A percentile compares a stretch with the other conserved stretches of the same genome.
Conservation (phyloP, 176 grass and related monocot genomes). For the Alloteropsis semialata region DNA sequence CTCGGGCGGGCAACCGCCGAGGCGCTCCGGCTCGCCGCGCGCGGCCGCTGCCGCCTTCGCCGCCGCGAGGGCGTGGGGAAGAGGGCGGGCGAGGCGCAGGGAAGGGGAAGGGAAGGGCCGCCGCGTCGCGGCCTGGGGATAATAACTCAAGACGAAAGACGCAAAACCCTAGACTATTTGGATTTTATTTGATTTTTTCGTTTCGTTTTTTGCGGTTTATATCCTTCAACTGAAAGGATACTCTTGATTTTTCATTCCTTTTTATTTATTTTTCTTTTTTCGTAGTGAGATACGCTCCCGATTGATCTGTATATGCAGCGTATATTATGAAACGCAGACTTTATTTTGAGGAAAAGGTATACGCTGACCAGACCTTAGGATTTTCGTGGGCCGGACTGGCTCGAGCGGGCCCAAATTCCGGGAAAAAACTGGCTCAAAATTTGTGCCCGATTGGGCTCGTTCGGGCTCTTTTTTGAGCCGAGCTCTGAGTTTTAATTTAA, state of each 20-base stretch:
- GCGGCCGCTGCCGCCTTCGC: neutral
- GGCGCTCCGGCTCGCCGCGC: neutral
- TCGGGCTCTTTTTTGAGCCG: no score
- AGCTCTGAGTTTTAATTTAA: no score
- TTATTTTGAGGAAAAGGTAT: no score
- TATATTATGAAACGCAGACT: no score
- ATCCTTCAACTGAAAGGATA: neutral
- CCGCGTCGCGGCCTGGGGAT: neutral
- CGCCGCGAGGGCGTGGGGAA: neutral
- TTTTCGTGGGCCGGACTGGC: no score
- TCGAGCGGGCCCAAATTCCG: no score
- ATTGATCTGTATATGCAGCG: no score
- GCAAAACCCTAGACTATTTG: slow-evolving; percentile 21
- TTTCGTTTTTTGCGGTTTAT: neutral
- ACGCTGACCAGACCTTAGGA: no score
- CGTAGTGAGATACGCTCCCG: no score
- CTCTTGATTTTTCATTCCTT: neutral
- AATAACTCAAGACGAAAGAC: slow-evolving; percentile 20
- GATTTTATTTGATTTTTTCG: neutral
- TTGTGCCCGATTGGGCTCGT: no score
- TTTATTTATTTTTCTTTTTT: neutral
- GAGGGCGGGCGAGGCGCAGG: neutral
- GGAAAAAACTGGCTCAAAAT: no score
- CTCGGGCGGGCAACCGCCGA: neutral
- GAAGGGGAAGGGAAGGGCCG: neutral